Base-by-base conservation (phyloP, 768 basidiomycete species). In the Tulasnella sp. region DNA sequence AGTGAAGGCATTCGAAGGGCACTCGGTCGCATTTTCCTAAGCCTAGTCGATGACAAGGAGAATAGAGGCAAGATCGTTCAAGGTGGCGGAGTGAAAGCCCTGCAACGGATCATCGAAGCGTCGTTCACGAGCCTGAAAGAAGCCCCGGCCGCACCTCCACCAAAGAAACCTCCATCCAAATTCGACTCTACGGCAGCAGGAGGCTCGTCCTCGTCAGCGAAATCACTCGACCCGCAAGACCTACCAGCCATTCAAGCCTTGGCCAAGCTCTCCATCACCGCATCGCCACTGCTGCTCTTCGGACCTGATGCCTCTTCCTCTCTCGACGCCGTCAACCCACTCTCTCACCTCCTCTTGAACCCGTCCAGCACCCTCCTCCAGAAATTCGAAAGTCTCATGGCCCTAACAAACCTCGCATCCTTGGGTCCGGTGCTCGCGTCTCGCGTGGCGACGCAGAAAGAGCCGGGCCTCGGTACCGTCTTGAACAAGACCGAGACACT, bases 341-440 rank as follows among this genome's bases (percentile, higher is more conserved):
- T 99, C 75, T 90, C 93, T 12, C 84, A 91, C 41, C 87, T 98
- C 79, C 88, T 99, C 48, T 89, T 91, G 58, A 91, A 93, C 84
- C 86, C 91, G 0, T 89, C 90, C 0, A 90, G 95, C 12, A 92
- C 87, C 72, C 89, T 94, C 46, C 87, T 99, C 8, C 96, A 98
- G 84, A 90, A 90, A 58, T 99, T 99, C 83, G 98, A 99, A 85
- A 92, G 92, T 4, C 88, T 97, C 83, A 98, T 99, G 97, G 97
- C 96, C 0, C 88, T 99, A 77, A 99, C 98, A 11, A 99, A 99
- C 85, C 87, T 99, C 64, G 92, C 97, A 0, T 96, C 96, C 24
- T 89, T 94, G 76, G 90, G 90, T 75, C 87, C 91, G 0, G 89
- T 91, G 42, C 85, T 92, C 12, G 92, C 94, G 3, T 87, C 90